Evolutionary conservation across 1,284 basidiomycete species (phyloP).

Genomic region (Xerocomus nothofagi): DNA sequence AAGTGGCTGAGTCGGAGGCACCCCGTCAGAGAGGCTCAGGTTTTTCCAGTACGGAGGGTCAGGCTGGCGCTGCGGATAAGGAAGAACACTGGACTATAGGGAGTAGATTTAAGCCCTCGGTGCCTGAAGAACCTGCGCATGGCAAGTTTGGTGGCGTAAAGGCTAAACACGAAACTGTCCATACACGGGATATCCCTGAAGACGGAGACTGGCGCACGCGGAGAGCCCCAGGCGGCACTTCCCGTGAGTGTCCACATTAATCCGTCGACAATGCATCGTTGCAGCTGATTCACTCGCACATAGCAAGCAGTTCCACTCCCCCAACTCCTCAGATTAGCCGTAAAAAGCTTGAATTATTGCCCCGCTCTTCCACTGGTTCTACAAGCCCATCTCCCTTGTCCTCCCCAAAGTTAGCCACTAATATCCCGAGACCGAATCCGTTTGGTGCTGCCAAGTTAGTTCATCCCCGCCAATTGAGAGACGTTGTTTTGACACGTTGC

Average conservation of each 20-base stretch:
- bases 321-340: slow-evolving; percentile 78
- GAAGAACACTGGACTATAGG: slow-evolving; percentile 78
- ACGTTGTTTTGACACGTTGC: slow-evolving; percentile 7
- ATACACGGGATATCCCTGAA: slow-evolving; percentile 48
- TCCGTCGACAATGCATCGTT: not conserved
- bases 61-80: slow-evolving; percentile 61
- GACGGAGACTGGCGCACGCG: slow-evolving; percentile 64
- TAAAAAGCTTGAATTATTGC: slow-evolving; percentile 80
- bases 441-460: slow-evolving; percentile 85
- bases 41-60: slow-evolving; percentile 51
- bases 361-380: slow-evolving; percentile 66
- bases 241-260: slow-evolving; percentile 48
- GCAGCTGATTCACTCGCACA: slow-evolving; percentile 9
- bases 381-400: slow-evolving; percentile 69
- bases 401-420: slow-evolving; percentile 63
- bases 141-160: slow-evolving; percentile 53
- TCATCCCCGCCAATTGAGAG: slow-evolving; percentile 2
- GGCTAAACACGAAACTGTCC: slow-evolving; percentile 52
- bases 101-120: slow-evolving; percentile 63
- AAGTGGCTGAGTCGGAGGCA: slow-evolving; percentile 46
- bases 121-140: slow-evolving; percentile 40
- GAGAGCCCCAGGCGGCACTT: slow-evolving; percentile 49
- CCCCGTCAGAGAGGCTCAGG: slow-evolving; percentile 58
- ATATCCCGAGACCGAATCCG: slow-evolving; percentile 59
- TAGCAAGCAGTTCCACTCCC: slow-evolving; percentile 71